A percentile compares a stretch with the other conserved stretches of the same genome.
Conservation (phyloP, 179 eudicot species). For the Nepenthes alata region DNA sequence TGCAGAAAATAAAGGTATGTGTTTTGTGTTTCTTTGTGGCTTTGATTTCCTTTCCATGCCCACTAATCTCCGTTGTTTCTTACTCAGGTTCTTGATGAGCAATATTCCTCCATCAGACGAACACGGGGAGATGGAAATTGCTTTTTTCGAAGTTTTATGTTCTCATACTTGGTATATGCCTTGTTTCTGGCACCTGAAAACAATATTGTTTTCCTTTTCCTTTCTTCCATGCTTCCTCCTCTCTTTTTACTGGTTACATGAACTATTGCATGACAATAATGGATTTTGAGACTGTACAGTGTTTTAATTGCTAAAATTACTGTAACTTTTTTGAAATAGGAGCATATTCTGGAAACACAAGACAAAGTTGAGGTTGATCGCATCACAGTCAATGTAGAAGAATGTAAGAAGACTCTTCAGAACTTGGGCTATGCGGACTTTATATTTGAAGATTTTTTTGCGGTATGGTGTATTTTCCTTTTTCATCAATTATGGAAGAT, state of each 20-base stretch:
- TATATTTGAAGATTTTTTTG: conserved; percentile 88
- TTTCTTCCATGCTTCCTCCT: conserved; percentile 2
- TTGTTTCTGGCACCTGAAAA: not conserved
- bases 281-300: not conserved
- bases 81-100: conserved; percentile 52
- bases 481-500: not conserved
- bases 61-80: not conserved
- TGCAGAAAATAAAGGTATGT: conserved; percentile 74
- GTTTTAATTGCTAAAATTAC: not conserved
- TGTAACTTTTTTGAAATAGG: conserved; percentile 23
- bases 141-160: conserved; percentile 91
- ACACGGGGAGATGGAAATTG: conserved; percentile 93
- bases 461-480: conserved; percentile 26
- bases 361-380: conserved; percentile 71
- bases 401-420: conserved; percentile 74
- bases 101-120: conserved; percentile 72
- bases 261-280: too few species aligned
- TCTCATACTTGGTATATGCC: conserved; percentile 65
- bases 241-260: too few species aligned
- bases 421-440: conserved; percentile 82
- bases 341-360: conserved; percentile 75
- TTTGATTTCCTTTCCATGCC: conserved; percentile 2
- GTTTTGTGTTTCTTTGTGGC: conserved; percentile 1
- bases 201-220: too few species aligned
- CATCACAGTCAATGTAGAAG: conserved; percentile 50